phyloP scores from a whole-genome alignment of 305 asterid genomes.

The Caryopteris hybrid region DNA sequence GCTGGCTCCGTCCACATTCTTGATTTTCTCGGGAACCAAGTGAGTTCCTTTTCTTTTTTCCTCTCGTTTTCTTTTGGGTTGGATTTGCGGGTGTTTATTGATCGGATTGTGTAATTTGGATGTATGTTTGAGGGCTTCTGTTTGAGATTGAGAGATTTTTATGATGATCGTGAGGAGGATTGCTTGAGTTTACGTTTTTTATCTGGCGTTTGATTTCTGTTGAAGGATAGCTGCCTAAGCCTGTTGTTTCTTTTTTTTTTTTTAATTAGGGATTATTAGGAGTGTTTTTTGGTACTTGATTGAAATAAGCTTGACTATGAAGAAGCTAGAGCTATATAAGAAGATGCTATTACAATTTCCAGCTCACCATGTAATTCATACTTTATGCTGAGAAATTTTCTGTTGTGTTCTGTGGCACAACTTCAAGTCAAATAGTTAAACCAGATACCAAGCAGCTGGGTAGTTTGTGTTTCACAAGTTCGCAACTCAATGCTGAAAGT shows the following conservation, averaged over 20 bases:
- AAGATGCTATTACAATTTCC: neutral
- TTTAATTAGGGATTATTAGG: neutral
- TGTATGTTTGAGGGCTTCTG: neutral
- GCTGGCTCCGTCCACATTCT: slow-evolving; percentile 82
- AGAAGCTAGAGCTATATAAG: neutral
- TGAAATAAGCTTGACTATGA: neutral
- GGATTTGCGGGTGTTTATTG: neutral
- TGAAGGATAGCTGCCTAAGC: neutral
- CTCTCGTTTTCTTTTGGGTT: neutral
- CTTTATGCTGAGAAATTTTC: neutral
- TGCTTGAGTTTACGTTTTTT: slow-evolving; percentile 5
- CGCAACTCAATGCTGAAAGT: neutral
- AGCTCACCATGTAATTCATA: neutral
- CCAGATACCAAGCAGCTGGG: neutral
- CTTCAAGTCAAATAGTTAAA: slow-evolving; percentile 5
- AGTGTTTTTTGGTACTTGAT: slow-evolving; percentile 6
- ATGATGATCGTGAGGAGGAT: slow-evolving; percentile 10
- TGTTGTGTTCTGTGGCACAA: neutral
- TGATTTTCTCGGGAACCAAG: slow-evolving; percentile 95
- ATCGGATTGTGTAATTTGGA: slow-evolving; percentile 14
- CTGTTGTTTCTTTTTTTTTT: neutral
- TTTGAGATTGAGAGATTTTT: neutral
- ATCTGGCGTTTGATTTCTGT: slow-evolving; percentile 2
- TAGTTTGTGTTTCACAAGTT: neutral
- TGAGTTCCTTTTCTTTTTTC: slow-evolving; percentile 10